phyloP scores from a whole-genome alignment of 2,329 filamentous ascomycete species.

The Aspergillus unguis region DNA sequence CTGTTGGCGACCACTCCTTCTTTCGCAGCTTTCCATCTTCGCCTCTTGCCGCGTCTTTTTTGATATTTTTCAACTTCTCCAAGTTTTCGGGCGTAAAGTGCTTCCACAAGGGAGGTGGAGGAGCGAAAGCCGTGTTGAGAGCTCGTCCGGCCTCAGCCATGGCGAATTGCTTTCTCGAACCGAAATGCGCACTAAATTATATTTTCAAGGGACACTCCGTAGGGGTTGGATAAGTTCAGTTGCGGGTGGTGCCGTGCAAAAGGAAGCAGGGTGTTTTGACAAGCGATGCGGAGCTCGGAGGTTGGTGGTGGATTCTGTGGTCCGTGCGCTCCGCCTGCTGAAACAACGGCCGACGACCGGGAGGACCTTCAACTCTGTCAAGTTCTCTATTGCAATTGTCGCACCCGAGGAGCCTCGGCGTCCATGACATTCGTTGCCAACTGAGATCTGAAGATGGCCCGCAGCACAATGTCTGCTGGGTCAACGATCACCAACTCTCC shows the following conservation, averaged over 20 bases:
- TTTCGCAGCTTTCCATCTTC: conserved; percentile 28
- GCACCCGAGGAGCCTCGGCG: conserved; percentile 6
- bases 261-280: conserved; percentile 1
- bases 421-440: conserved; percentile 11
- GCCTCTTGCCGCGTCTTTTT: conserved; percentile 36
- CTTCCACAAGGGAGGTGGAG: conserved; percentile 86
- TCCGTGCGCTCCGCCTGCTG: conserved; percentile 15
- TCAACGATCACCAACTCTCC: conserved; percentile 22
- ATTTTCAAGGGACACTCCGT: not conserved
- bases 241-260: not conserved
- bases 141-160: conserved; percentile 60
- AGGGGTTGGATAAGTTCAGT: not conserved
- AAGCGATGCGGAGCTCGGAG: conserved; percentile 15
- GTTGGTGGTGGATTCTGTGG: conserved; percentile 9
- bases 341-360: not conserved
- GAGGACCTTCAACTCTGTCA: not conserved
- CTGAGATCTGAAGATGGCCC: conserved; percentile 24
- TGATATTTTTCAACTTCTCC: conserved; percentile 54
- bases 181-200: not conserved
- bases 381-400: not conserved
- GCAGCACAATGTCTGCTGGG: conserved; percentile 25
- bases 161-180: not conserved
- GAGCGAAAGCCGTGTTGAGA: conserved; percentile 68
- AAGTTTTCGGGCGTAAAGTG: conserved; percentile 78
- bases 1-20: conserved; percentile 33